Evolutionary conservation across 371 early-diverging fungal species (phyloP), one percentile per base, ranked within the genome.

Genomic region (Saksenaea oblongispora): DNA sequence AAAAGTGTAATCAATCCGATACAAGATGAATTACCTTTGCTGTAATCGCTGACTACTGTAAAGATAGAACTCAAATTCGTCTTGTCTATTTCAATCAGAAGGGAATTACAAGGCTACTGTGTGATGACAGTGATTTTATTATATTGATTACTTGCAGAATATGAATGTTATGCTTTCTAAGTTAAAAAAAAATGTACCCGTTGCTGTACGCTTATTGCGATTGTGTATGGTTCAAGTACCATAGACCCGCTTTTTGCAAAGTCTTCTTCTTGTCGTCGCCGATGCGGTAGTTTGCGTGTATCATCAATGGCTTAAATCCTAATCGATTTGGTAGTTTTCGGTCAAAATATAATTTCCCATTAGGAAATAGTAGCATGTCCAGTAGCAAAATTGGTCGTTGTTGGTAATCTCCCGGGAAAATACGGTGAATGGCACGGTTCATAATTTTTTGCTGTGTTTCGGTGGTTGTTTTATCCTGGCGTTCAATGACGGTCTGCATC

Each of bases 391-490:
- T 59, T 5, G 66, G 67, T 27, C 62, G 51, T 7, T 17, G 7
- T 5, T 41, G 27, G 31, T 61, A 31, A 28, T 61, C 57, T 17
- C 22, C 51, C 0, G 51, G 51, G 9, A 47, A 47, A 17, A 47
- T n/a, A 5, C 22, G n/a, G 27, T 53, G 24, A 11, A 47, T 47
- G 10, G 24, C 68, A 10, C 58, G 31, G n/a, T 71, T 71, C 67
- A 71, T 67, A 0, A 67, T 55, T 15, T 56, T 64, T 53, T 71
- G 71, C 24, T 71, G 71, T 1, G 71, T 71, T 8, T 64, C 18
- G 2, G 27, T 13, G 13, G 34, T 26, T 14, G 64, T 64, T 9
- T 31, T 37, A 34, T 71, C 71, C 26, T 71, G 71, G 7, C 58
- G 61, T 11, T 54, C 41, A 14, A 71, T 59, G 18, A 66, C 59